Conservation (phyloP, 1,284 basidiomycete species). For the Papiliotrema terrestris region DNA sequence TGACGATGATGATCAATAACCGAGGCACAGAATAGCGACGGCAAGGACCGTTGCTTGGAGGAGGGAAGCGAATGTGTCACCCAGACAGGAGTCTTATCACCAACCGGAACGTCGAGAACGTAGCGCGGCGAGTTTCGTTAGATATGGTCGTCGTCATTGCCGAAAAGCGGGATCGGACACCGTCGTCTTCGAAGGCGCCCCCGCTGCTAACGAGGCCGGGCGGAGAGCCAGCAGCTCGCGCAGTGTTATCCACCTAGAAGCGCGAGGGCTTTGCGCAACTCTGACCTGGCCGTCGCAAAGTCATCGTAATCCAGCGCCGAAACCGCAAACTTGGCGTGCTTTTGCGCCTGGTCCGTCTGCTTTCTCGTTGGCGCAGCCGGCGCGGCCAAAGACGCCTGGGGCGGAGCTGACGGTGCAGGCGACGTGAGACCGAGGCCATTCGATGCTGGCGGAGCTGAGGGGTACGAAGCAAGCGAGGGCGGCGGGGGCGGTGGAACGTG, state of each 20-base stretch:
- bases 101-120: too few relatives aligned
- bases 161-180: too few relatives aligned
- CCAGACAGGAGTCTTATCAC: too few relatives aligned
- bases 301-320: conserved; percentile 92
- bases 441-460: conserved; percentile 14
- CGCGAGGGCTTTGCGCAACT: conserved; percentile 69
- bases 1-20: too few relatives aligned
- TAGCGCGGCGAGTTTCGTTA: too few relatives aligned
- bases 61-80: too few relatives aligned
- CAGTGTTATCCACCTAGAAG: conserved; percentile 61
- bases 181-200: too few relatives aligned
- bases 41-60: too few relatives aligned
- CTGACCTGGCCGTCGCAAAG: conserved; percentile 71
- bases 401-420: conserved; percentile 12
- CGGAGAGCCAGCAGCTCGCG: too few relatives aligned
- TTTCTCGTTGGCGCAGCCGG: conserved; percentile 22
- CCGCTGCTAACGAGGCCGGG: too few relatives aligned
- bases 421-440: conserved; percentile 18
- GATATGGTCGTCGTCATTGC: too few relatives aligned
- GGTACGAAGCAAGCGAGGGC: conserved; percentile 20
- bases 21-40: too few relatives aligned
- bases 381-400: not conserved
- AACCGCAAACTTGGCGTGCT: conserved; percentile 85
- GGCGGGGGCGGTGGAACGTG: conserved; percentile 26
- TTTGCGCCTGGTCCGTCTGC: conserved; percentile 69